These are phyloP conservation scores for Kwoniella europaea DNA, from an alignment of 768 basidiomycete species.

Conservation along the genomic window DNA sequence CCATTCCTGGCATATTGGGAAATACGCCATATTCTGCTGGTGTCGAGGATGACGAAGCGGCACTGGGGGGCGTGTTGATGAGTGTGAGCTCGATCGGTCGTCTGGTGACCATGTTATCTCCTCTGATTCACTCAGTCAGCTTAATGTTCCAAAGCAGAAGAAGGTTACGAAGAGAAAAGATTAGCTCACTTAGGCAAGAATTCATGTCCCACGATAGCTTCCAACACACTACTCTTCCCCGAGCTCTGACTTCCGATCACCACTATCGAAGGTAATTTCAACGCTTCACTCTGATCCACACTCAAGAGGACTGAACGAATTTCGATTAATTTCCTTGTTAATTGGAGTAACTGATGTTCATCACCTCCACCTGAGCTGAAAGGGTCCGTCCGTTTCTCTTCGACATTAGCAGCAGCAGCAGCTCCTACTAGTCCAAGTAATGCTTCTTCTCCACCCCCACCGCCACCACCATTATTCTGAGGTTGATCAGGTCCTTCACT, in stretches of 20 bases:
- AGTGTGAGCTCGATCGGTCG: constrained; percentile 97
- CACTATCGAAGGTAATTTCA: constrained; percentile 95
- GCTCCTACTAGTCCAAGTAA: constrained; percentile 48
- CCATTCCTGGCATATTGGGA: constrained; percentile 77
- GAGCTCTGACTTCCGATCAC: constrained; percentile 98
- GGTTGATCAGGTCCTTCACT: constrained; percentile 53
- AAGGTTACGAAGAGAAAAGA: too few relatives aligned
- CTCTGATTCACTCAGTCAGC: constrained; percentile 63
- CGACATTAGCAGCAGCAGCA: constrained; percentile 18
- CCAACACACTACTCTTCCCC: constrained; percentile 95
- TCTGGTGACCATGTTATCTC: constrained; percentile 98
- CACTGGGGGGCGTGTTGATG: constrained; percentile 77
- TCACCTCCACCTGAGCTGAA: constrained; percentile 52
- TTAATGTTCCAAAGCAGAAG: neutral
- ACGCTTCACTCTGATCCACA: constrained; percentile 91
- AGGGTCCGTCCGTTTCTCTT: constrained; percentile 55
- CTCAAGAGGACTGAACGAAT: constrained; percentile 92
- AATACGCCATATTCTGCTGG: constrained; percentile 88
- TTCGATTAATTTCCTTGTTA: constrained; percentile 94
- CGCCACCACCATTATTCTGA: constrained; percentile 26
- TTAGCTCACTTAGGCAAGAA: constrained; percentile 89
- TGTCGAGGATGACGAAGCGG: constrained; percentile 61
- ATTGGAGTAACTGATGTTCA: constrained; percentile 85
- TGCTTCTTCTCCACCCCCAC: constrained; percentile 39
- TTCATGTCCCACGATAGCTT: constrained; percentile 96